phyloP scores from a whole-genome alignment of 768 basidiomycete species.

The Paxillus rubicundulus region DNA sequence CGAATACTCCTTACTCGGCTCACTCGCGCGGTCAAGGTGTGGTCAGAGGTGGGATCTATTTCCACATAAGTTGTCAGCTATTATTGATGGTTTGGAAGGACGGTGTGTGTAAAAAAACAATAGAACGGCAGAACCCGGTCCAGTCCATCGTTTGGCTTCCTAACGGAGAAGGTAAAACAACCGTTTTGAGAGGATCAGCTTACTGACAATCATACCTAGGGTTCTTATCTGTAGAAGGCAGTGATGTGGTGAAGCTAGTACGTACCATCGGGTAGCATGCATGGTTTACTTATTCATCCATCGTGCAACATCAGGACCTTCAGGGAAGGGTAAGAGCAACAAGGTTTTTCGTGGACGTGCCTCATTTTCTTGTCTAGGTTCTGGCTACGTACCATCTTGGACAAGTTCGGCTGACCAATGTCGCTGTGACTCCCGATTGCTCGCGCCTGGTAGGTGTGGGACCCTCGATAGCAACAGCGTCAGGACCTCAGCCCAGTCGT shows the following conservation, averaged over 20 bases:
- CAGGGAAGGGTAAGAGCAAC: slow-evolving; percentile 33
- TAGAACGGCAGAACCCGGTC: slow-evolving; percentile 44
- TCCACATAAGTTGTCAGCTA: background rate
- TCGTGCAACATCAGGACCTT: slow-evolving; percentile 36
- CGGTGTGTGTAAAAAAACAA: slow-evolving; percentile 50
- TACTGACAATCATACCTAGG: slow-evolving; percentile 29
- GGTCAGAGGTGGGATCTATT: slow-evolving; percentile 42
- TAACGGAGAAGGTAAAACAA: slow-evolving; percentile 40
- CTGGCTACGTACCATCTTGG: slow-evolving; percentile 43
- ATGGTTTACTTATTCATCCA: slow-evolving; percentile 13
- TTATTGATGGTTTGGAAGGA: slow-evolving; percentile 32
- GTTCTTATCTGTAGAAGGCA: slow-evolving; percentile 53
- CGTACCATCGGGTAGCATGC: slow-evolving; percentile 11
- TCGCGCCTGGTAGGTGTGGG: slow-evolving; percentile 49
- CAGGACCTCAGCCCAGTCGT: slow-evolving; percentile 45
- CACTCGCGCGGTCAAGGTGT: slow-evolving; percentile 49
- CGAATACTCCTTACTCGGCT: slow-evolving; percentile 45
- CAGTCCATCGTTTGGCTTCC: slow-evolving; percentile 56
- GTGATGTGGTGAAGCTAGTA: slow-evolving; percentile 46
- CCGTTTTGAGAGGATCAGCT: slow-evolving; percentile 5
- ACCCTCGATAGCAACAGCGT: slow-evolving; percentile 40
- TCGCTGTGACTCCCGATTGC: slow-evolving; percentile 47
- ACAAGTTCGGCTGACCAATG: slow-evolving; percentile 46
- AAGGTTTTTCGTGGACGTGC: background rate
- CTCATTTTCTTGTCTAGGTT: slow-evolving; percentile 22